phyloP scores from a whole-genome alignment of 2,329 filamentous ascomycete species.

The Colletotrichum somersetense region DNA sequence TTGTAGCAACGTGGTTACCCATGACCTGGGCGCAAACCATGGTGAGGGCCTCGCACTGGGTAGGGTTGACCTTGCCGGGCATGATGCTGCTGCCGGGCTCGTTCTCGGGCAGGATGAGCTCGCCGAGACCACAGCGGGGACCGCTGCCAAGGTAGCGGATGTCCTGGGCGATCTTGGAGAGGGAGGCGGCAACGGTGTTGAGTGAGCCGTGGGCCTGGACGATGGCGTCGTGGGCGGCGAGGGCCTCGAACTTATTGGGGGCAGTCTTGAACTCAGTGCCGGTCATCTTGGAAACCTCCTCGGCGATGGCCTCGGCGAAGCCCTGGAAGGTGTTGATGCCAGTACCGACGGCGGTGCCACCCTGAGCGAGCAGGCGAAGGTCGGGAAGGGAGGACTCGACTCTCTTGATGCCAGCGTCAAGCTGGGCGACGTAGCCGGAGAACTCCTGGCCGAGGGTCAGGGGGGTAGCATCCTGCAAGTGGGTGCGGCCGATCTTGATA shows the following conservation, averaged over 20 bases:
- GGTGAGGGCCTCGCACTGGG: constrained; percentile 96
- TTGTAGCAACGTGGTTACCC: constrained; percentile 94
- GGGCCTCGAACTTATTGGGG: constrained; percentile 98
- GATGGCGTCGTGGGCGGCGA: constrained; percentile 95
- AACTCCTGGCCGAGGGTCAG: constrained; percentile 97
- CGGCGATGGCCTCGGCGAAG: constrained; percentile 92
- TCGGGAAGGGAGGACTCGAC: constrained; percentile 86
- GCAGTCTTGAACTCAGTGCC: constrained; percentile 95
- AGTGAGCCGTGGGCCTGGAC: constrained; percentile 94
- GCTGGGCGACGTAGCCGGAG: constrained; percentile 95
- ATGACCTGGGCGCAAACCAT: constrained; percentile 99
- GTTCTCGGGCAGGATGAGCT: constrained; percentile 95
- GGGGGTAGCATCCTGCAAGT: constrained; percentile 96
- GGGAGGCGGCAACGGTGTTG: constrained; percentile 90
- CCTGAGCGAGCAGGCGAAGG: constrained; percentile 89
- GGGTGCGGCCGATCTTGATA: constrained; percentile 99
- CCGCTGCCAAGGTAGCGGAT: constrained; percentile 97
- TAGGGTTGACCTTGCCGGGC: constrained; percentile 99
- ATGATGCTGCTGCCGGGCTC: constrained; percentile 98
- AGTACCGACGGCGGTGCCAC: constrained; percentile 95
- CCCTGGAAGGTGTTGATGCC: constrained; percentile 98
- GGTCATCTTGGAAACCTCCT: constrained; percentile 92
- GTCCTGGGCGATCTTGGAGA: constrained; percentile 99
- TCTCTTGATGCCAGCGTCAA: constrained; percentile 90
- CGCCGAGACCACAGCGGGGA: constrained; percentile 93